Conservation (phyloP, 192 early-diverging fungal genomes). For the Coemansia sp. region DNA sequence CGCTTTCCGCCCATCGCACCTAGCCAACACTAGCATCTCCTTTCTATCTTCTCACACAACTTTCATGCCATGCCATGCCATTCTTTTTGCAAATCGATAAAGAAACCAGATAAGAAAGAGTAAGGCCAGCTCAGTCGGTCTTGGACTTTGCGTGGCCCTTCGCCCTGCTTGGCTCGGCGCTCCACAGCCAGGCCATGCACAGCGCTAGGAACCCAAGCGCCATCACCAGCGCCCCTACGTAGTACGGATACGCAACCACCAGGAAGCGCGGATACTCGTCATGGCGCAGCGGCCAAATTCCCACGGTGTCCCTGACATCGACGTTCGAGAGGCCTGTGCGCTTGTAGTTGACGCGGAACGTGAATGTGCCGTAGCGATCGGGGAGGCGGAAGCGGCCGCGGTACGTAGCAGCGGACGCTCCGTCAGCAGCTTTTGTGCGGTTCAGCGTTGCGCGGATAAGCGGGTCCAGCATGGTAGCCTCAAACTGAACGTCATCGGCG, state of each 20-base stretch:
- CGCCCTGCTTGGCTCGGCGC: conserved; percentile 24
- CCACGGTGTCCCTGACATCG: conserved; percentile 70
- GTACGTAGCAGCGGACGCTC: conserved; percentile 36
- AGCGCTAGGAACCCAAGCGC: conserved; percentile 84
- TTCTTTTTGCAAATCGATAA: neutral
- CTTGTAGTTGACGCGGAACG: conserved; percentile 92
- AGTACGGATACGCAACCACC: conserved; percentile 92
- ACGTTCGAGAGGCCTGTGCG: conserved; percentile 80
- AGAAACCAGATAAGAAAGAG: neutral
- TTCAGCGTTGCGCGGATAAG: conserved; percentile 81
- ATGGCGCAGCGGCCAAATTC: conserved; percentile 89
- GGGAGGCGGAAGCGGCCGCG: conserved; percentile 69
- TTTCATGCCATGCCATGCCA: too few species aligned
- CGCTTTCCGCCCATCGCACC: conserved; percentile 1
- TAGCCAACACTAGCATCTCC: neutral
- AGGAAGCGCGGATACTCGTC: conserved; percentile 96
- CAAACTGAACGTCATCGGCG: conserved; percentile 77
- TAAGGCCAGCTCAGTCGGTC: conserved; percentile 5
- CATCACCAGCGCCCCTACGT: conserved; percentile 80
- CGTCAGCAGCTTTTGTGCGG: conserved; percentile 5
- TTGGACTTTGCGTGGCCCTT: conserved; percentile 25
- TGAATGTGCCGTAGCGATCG: conserved; percentile 97
- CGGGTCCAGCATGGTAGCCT: conserved; percentile 96
- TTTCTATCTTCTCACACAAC: too few species aligned
- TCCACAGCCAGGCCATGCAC: conserved; percentile 74